phyloP scores from a whole-genome alignment of 495 filamentous ascomycete genomes.

The Penicillium riverlandense region DNA sequence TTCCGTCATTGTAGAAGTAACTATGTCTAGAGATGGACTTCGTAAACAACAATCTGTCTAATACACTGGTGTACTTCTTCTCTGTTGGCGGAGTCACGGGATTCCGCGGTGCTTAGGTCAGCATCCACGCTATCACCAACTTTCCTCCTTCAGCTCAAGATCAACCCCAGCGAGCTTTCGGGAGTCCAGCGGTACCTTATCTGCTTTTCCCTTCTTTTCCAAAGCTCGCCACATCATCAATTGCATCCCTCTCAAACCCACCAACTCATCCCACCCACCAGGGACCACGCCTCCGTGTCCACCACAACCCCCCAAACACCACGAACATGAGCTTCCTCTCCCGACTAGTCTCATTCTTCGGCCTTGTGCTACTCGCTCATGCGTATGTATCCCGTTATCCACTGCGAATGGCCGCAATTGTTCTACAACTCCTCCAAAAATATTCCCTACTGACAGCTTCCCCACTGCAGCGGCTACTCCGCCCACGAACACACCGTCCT shows the following conservation, averaged over 20 bases:
- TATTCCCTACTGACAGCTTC: not conserved
- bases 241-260: no score
- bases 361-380: constrained; percentile 61
- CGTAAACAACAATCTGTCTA: no score
- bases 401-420: not conserved
- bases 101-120: no score
- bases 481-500: constrained; percentile 76
- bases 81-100: no score
- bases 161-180: no score
- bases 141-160: no score
- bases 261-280: no score
- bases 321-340: constrained; percentile 58
- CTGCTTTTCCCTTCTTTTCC: no score
- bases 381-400: constrained; percentile 46
- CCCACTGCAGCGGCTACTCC: constrained; percentile 62
- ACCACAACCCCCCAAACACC: not conserved
- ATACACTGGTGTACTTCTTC: no score
- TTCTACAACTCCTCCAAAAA: not conserved
- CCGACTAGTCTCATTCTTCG: constrained; percentile 54
- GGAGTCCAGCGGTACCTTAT: no score
- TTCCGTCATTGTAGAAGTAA: not conserved
- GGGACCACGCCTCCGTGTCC: not conserved
- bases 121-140: no score
- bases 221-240: no score
- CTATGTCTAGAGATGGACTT: constrained; percentile 11